Evolutionary conservation across 2,329 filamentous ascomycete species (phyloP), one percentile per base, ranked within the genome.

Genomic region (Aureobasidium musti): DNA sequence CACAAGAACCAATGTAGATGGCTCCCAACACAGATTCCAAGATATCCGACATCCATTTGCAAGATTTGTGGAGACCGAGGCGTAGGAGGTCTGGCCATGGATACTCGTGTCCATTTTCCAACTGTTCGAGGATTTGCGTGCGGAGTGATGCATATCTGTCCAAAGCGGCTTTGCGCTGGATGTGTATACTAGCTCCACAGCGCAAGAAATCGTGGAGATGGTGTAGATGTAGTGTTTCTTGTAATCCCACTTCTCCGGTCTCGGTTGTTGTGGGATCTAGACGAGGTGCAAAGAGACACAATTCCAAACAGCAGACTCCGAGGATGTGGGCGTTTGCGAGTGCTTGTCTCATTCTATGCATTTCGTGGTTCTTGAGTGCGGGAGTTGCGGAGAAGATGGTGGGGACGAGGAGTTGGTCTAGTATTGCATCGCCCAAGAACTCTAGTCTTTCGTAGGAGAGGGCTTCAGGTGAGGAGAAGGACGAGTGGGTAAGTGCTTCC

Each of bases 31-130:
- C 75, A 37, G 86, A 86, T 79, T 98, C 94, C 11, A 97, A 82
- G 8, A 97, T 79, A 75, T 97, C 93, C 0, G 90, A 94, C 77
- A 90, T 89, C 76, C 91, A 90, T 74, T 97, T 97, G 19, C 86
- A 86, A 0, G 88, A 83, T 17, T 83, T 82, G n/a, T 53, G 50
- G 19, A 53, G 50, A 5, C 50, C 19, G 0, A 96, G 80, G 0
- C 84, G 82, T 0, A 87, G 81, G 0, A 98, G 84, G 0, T 87
- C 77, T 1, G 85, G 81, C 94, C 94, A 98, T 0, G 94, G 95
- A 73, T 93, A 96, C 19, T 79, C 76, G 0, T 70, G 68, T 0
- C 84, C 84, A 0, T 76, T 56, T 0, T 77, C 57, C 11, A 96
- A 79, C 0, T 81, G 84, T 0, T 78, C 66, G 0, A 77, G 67